These are phyloP conservation scores for Neonectria hederae DNA, from an alignment of 2,329 filamentous ascomycete genomes.

Conservation along the genomic window DNA sequence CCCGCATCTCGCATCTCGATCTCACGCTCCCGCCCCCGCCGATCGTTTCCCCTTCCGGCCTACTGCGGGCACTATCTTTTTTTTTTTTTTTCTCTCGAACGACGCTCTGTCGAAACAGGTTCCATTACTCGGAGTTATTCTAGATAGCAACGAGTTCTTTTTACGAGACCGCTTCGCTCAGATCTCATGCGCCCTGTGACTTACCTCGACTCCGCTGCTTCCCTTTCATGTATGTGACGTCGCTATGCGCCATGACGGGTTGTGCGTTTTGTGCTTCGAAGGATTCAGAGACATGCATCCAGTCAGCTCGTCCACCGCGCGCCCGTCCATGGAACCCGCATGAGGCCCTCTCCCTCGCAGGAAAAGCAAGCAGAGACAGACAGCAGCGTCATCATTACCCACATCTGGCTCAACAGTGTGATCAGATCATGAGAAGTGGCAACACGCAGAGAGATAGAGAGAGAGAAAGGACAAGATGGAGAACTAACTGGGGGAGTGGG, in stretches of 20 bases:
- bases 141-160: too few relatives aligned
- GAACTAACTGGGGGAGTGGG: not conserved
- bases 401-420: not conserved
- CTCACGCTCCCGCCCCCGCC: not conserved
- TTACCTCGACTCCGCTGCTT: too few relatives aligned
- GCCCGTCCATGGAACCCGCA: not conserved
- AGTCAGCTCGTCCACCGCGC: not conserved
- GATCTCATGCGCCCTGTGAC: too few relatives aligned
- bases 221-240: constrained; percentile 2
- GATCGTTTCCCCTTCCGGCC: constrained; percentile 6
- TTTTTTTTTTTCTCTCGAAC: not conserved
- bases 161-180: too few relatives aligned
- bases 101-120: not conserved
- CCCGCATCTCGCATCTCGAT: constrained; percentile 2
- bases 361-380: not conserved
- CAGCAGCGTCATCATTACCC: not conserved
- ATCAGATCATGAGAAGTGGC: not conserved
- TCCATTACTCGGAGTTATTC: too few relatives aligned
- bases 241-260: not conserved
- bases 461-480: not conserved
- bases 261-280: not conserved
- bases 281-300: constrained; percentile 15
- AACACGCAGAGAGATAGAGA: not conserved
- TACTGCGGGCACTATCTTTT: not conserved
- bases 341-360: not conserved